phyloP scores from a whole-genome alignment of 2,329 filamentous ascomycete species.

The Cadophora sp. region DNA sequence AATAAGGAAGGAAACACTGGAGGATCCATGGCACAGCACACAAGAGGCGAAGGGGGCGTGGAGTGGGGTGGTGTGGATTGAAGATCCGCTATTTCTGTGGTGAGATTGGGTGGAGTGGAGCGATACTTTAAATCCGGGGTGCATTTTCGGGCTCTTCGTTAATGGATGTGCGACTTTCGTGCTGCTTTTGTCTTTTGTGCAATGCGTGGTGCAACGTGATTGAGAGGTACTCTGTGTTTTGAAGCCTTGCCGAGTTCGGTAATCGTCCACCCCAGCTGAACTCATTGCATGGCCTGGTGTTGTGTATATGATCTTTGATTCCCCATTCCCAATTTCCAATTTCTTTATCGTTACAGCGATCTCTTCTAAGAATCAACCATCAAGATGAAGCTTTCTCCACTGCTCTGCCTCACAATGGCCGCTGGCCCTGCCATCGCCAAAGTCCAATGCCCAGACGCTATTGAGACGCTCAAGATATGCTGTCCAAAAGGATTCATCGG shows the following conservation, averaged over 20 bases:
- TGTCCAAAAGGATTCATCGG: slow-evolving; percentile 13
- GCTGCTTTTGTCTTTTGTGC: neutral
- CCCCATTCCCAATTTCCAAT: neutral
- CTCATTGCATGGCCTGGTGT: too few relatives aligned
- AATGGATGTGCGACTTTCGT: neutral
- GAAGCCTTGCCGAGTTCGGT: neutral
- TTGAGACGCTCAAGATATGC: neutral
- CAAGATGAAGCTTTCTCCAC: neutral
- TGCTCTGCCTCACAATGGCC: neutral
- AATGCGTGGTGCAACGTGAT: neutral
- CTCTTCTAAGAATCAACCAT: neutral
- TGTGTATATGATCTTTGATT: neutral
- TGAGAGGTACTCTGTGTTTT: slow-evolving; percentile 2
- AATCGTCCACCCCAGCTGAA: neutral
- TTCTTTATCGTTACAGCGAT: neutral
- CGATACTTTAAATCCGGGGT: neutral
- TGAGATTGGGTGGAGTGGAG: neutral
- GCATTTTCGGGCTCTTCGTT: slow-evolving; percentile 2
- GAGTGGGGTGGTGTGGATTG: neutral
- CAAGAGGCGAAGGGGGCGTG: neutral
- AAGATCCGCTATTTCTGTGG: neutral
- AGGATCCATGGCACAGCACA: neutral
- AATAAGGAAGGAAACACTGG: neutral
- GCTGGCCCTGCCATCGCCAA: neutral
- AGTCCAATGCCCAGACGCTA: slow-evolving; percentile 1